Percentiles rank a stretch among this genome's conserved stretches.
Conservation (phyloP, 129 eudicot species). For the Gnaphalium uliginosum region DNA sequence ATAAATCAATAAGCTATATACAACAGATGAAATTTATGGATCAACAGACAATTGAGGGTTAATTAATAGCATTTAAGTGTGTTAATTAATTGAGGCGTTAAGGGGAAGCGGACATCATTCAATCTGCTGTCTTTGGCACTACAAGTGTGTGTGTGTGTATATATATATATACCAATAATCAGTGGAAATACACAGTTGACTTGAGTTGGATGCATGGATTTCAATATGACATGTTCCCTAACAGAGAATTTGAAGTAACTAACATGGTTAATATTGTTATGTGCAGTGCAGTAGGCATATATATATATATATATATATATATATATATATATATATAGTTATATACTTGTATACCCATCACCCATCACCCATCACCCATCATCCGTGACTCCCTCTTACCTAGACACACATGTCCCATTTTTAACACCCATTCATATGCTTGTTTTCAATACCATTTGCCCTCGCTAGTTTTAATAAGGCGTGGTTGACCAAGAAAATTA, state of each 20-base stretch:
- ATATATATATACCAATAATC: not conserved
- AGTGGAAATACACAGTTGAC: slow-evolving; percentile 24
- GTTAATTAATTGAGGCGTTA: no score
- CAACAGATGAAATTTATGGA: no score
- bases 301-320: no score
- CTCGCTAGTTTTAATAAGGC: not conserved
- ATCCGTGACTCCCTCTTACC: slow-evolving; percentile 29
- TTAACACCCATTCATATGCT: slow-evolving; percentile 18
- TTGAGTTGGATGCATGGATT: slow-evolving; percentile 27
- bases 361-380: slow-evolving; percentile 37
- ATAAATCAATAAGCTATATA: no score
- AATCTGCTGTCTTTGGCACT: no score
- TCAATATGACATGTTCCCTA: slow-evolving; percentile 28
- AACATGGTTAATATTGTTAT: no score
- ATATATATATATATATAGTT: not conserved
- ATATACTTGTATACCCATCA: slow-evolving; percentile 19
- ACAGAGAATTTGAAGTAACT: slow-evolving; percentile 10
- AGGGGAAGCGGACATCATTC: no score
- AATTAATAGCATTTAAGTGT: no score
- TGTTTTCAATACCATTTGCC: not conserved
- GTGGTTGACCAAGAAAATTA: slow-evolving; percentile 19
- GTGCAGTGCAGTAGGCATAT: no score
- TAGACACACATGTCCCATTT: slow-evolving; percentile 42
- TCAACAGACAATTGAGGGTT: no score
- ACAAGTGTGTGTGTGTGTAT: no score